Percentiles rank a stretch among this genome's conserved stretches.
Evolutionary conservation across 1,284 basidiomycete genomes (phyloP).

Genomic region (Stereum hirsutum): DNA sequence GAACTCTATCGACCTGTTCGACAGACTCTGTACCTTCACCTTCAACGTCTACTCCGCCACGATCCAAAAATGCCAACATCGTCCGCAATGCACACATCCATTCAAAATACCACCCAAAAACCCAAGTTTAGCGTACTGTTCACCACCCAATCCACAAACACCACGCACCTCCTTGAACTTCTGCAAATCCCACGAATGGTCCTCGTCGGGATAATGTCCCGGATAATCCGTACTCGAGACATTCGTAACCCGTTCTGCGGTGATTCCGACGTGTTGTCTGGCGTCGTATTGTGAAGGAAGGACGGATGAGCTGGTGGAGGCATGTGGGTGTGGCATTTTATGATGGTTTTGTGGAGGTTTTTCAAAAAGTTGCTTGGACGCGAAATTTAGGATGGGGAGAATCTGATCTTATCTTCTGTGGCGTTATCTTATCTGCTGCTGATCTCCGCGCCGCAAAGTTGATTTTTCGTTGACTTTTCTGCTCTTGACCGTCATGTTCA

Average conservation of each 20-base stretch:
- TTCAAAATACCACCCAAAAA: no score
- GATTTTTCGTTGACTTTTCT: no score
- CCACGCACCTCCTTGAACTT: slow-evolving; percentile 67
- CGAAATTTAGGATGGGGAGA: no score
- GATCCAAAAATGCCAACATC: no score
- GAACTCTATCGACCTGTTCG: slow-evolving; percentile 82
- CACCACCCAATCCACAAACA: not conserved
- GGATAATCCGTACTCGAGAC: slow-evolving; percentile 84
- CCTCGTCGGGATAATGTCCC: slow-evolving; percentile 77
- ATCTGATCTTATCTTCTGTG: no score
- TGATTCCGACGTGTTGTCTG: slow-evolving; percentile 43
- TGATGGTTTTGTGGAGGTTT: no score
- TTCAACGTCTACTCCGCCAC: slow-evolving; percentile 47
- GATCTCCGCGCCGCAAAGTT: no score
- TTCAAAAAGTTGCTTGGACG: no score
- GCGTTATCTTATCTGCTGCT: no score
- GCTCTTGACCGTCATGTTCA: no score
- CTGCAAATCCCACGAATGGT: slow-evolving; percentile 74
- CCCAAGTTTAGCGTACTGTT: not conserved
- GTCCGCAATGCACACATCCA: no score
- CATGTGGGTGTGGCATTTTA: no score
- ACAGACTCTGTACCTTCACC: slow-evolving; percentile 71
- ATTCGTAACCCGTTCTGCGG: slow-evolving; percentile 70
- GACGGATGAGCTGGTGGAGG: slow-evolving; percentile 10
- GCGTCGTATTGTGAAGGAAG: slow-evolving; percentile 23